These are phyloP conservation scores for Thalia dealbata DNA, from an alignment of 176 grass and related monocot species.

Conservation along the genomic window DNA sequence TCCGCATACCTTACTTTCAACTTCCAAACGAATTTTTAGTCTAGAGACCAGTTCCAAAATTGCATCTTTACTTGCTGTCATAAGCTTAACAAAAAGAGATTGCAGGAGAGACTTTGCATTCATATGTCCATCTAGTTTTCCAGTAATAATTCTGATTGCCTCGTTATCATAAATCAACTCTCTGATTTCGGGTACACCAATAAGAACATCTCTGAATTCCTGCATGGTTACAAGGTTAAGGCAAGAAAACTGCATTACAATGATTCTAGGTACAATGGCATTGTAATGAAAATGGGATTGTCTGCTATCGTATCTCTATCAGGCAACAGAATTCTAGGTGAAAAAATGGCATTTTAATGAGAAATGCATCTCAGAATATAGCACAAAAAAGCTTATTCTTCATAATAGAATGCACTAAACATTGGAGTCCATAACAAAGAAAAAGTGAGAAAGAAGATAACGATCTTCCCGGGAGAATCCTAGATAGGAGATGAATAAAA, in stretches of 20 bases:
- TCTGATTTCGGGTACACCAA: slow-evolving; percentile 58
- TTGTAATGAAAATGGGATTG: no score
- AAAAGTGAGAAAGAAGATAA: no score
- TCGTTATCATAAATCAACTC: slow-evolving; percentile 43
- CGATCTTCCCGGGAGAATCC: no score
- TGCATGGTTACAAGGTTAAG: slow-evolving; percentile 21
- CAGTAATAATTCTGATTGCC: slow-evolving; percentile 33
- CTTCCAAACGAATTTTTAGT: slow-evolving; percentile 42
- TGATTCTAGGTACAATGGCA: no score
- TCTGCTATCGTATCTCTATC: background rate
- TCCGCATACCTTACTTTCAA: slow-evolving; percentile 57
- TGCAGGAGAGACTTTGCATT: slow-evolving; percentile 38
- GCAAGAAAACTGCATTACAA: no score
- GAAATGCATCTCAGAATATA: no score
- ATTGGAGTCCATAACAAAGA: no score
- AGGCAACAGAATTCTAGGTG: background rate
- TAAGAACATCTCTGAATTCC: slow-evolving; percentile 72
- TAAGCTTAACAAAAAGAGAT: slow-evolving; percentile 58
- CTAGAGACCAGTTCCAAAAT: slow-evolving; percentile 50
- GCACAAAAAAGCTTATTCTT: no score
- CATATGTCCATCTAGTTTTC: slow-evolving; percentile 24
- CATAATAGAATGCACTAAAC: no score
- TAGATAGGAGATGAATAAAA: no score
- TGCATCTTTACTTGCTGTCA: slow-evolving; percentile 51
- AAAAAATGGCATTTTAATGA: no score